These are phyloP conservation scores for Apiospora sp. DNA, from an alignment of 2,329 filamentous ascomycete species.

Conservation along the genomic window DNA sequence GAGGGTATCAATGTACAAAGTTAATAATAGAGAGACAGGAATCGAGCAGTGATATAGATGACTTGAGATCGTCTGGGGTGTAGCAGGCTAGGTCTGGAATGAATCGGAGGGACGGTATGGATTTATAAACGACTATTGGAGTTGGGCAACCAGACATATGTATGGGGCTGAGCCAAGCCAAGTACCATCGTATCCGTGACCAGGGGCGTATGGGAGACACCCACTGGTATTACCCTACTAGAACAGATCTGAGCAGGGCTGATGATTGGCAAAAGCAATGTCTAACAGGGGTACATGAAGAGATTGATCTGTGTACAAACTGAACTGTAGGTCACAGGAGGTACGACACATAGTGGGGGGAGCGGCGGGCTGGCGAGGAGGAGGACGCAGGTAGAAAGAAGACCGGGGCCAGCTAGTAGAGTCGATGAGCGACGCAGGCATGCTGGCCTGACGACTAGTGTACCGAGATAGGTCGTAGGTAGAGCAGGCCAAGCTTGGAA, in stretches of 20 bases:
- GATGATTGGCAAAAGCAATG: slow-evolving; percentile 25
- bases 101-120: slow-evolving; percentile 20
- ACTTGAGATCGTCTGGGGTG: slow-evolving; percentile 21
- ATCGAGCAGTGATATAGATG: slow-evolving; percentile 13
- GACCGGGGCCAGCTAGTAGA: slow-evolving; percentile 16
- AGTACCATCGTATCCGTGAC: slow-evolving; percentile 10
- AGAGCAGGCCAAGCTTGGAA: slow-evolving; percentile 11
- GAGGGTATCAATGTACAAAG: slow-evolving; percentile 22
- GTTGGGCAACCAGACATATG: slow-evolving; percentile 14
- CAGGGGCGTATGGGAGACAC: slow-evolving; percentile 15
- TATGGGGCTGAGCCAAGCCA: slow-evolving; percentile 23
- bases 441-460: slow-evolving; percentile 20
- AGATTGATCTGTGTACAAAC: slow-evolving; percentile 22
- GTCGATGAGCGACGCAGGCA: slow-evolving; percentile 21
- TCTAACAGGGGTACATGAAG: slow-evolving; percentile 23
- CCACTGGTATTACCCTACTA: slow-evolving; percentile 22
- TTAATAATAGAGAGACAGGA: slow-evolving; percentile 16
- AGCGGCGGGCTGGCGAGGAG: slow-evolving; percentile 15
- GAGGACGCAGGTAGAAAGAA: slow-evolving; percentile 14
- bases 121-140: slow-evolving; percentile 24
- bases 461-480: slow-evolving; percentile 21
- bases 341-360: slow-evolving; percentile 19
- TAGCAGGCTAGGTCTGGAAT: slow-evolving; percentile 22
- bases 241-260: slow-evolving; percentile 26
- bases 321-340: slow-evolving; percentile 17